Base-by-base conservation (phyloP, 805 yeast genomes). In the Nakazawaea holstii region DNA sequence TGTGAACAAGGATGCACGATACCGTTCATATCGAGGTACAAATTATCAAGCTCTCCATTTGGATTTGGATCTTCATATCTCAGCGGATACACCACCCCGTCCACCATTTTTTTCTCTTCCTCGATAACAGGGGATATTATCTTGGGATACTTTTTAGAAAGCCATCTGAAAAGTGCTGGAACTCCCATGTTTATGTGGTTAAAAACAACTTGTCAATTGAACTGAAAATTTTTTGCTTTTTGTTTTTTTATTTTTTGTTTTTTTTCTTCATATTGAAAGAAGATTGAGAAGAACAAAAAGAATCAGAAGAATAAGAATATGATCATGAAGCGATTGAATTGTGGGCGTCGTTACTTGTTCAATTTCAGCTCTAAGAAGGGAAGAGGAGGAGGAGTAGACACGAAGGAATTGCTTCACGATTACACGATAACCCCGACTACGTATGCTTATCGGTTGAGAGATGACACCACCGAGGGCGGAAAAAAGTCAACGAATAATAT, bases 1-100 rank as follows among this genome's bases (percentile, higher is more conserved):
- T 94, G 99, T 2, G 97, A 85, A 72, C 98, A 94, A 1, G 99
- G 99, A 70, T 94, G 99, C 4, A 94, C 99, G 60, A 94, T 94
- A 71, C 98, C 99, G 62, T 94, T 94, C 99, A 94, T 94, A 68
- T 94, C 99, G 53, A 94, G 72, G 61, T 94, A 94, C 43, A 94
- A 66, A 61, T 94, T 94, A 62, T 94, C 98, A 41, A 90, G 69
- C 67, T 94, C 99, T 27, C 98, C 99, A 66, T 94, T 94, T 3
- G 96, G 96, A 62, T 94, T 94, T 10, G 94, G 84, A 45, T 80
- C 77, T 17, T 79, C 60, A 62, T 87, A 90, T 53, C 74, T 76
- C 4, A 85, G 74, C 0, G 90, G 95, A 42, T 78, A 74, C 28
- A 68, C 72, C 8, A 77, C 73, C 15, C 85, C 92, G 52, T 81